These are phyloP conservation scores for Letharia lupina DNA, from an alignment of 495 filamentous ascomycete genomes.

Conservation along the genomic window DNA sequence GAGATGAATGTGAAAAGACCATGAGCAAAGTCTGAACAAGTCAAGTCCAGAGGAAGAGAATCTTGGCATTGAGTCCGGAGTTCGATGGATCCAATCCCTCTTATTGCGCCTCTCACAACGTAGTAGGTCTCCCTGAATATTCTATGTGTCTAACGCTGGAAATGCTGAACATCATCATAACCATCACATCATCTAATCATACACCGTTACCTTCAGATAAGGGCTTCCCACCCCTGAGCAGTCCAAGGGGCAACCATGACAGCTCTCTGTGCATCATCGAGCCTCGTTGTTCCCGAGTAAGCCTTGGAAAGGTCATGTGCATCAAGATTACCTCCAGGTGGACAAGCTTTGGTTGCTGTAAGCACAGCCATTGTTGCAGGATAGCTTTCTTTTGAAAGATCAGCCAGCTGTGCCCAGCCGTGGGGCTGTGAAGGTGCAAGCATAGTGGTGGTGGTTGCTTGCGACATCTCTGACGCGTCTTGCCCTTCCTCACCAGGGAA, in stretches of 20 bases:
- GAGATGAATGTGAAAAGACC: constrained; percentile 49
- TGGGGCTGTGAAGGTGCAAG: constrained; percentile 63
- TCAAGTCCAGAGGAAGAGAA: not conserved
- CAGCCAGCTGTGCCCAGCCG: constrained; percentile 68
- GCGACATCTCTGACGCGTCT: constrained; percentile 24
- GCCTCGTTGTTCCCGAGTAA: constrained; percentile 65
- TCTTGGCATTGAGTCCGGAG: not conserved
- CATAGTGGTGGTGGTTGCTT: constrained; percentile 66
- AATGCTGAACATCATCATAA: not conserved
- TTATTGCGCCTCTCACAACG: not conserved
- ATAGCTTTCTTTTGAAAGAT: constrained; percentile 43
- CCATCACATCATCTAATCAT: constrained; percentile 13
- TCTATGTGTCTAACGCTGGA: not conserved
- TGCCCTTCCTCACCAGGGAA: constrained; percentile 27
- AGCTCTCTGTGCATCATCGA: constrained; percentile 64
- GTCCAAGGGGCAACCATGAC: constrained; percentile 79
- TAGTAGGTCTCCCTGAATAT: not conserved
- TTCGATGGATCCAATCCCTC: not conserved
- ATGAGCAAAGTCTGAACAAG: constrained; percentile 28
- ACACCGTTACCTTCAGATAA: constrained; percentile 17
- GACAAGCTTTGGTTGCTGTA: constrained; percentile 62
- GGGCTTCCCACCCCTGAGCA: constrained; percentile 52
- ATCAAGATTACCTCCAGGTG: constrained; percentile 58
- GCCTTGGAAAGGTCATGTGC: constrained; percentile 62
- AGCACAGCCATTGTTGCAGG: constrained; percentile 73